A percentile compares a stretch with the other conserved stretches of the same genome.
phyloP scores from a whole-genome alignment of 2,329 filamentous ascomycete species.

The Didymella arachidicola region DNA sequence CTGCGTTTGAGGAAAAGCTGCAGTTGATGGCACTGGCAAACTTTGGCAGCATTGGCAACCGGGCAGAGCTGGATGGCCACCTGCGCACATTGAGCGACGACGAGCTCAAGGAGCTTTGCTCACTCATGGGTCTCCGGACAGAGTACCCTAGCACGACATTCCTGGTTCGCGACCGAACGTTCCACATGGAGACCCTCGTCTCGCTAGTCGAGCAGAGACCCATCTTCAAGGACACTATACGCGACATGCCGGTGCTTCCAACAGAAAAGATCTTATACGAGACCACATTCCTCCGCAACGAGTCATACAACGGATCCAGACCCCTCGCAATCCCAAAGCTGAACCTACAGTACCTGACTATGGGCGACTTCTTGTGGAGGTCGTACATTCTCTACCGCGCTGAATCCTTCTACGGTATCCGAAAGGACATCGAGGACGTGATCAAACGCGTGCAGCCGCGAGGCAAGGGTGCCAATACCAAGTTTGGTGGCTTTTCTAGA shows the following conservation, averaged over 20 bases:
- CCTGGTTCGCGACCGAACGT: constrained; percentile 68
- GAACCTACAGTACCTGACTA: constrained; percentile 92
- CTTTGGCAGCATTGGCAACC: constrained; percentile 83
- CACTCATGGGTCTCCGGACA: constrained; percentile 77
- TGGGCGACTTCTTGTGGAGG: constrained; percentile 97
- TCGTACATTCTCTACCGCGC: constrained; percentile 87
- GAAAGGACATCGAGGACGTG: constrained; percentile 86
- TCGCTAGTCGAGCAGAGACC: constrained; percentile 77
- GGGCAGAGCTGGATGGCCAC: constrained; percentile 78
- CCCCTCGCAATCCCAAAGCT: constrained; percentile 92
- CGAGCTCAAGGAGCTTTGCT: constrained; percentile 75
- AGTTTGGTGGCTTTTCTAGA: constrained; percentile 84
- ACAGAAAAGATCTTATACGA: constrained; percentile 87
- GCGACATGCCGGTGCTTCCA: constrained; percentile 77
- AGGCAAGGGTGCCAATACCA: constrained; percentile 68
- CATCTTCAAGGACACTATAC: constrained; percentile 82
- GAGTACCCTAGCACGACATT: constrained; percentile 77
- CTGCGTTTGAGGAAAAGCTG: constrained; percentile 86
- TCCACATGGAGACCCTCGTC: constrained; percentile 75
- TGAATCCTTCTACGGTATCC: constrained; percentile 92
- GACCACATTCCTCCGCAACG: constrained; percentile 76
- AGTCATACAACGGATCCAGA: constrained; percentile 84
- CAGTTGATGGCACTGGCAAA: constrained; percentile 93
- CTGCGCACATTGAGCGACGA: constrained; percentile 75
- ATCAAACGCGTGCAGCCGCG: constrained; percentile 79